Percentiles rank a stretch among this genome's conserved stretches.
Evolutionary conservation across 495 filamentous ascomycete genomes (phyloP).

Genomic region (Aspergillus incahuasiensis): DNA sequence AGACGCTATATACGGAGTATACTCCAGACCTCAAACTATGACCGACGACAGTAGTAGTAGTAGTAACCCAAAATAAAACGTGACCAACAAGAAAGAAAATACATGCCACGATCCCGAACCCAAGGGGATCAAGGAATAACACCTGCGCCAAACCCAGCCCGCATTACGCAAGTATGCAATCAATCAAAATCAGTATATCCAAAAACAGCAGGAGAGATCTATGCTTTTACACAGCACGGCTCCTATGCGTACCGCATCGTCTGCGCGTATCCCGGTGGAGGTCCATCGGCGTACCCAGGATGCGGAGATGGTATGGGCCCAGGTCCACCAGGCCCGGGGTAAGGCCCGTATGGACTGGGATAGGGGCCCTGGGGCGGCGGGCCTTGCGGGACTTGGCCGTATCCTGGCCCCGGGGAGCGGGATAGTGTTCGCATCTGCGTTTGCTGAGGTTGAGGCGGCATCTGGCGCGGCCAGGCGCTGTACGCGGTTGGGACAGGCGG

Average conservation of each 20-base stretch:
- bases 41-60: neutral
- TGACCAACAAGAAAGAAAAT: neutral
- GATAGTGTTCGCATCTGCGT: conserved; percentile 9
- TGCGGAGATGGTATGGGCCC: conserved; percentile 9
- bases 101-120: conserved; percentile 4
- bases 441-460: conserved; percentile 19
- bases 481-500: conserved; percentile 20
- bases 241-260: conserved; percentile 8
- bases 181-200: neutral
- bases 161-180: neutral
- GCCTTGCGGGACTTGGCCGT: conserved; percentile 11
- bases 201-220: neutral
- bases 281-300: neutral
- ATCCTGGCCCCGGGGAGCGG: neutral
- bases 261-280: conserved; percentile 8
- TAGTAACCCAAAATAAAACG: conserved; percentile 1
- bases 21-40: neutral
- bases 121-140: neutral
- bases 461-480: conserved; percentile 19
- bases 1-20: neutral
- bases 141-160: neutral
- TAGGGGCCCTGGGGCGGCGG: conserved; percentile 9
- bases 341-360: neutral
- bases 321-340: conserved; percentile 5
- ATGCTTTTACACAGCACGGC: neutral